Conservation (phyloP, 1,284 basidiomycete genomes). For the Heterobasidion parviporum region DNA sequence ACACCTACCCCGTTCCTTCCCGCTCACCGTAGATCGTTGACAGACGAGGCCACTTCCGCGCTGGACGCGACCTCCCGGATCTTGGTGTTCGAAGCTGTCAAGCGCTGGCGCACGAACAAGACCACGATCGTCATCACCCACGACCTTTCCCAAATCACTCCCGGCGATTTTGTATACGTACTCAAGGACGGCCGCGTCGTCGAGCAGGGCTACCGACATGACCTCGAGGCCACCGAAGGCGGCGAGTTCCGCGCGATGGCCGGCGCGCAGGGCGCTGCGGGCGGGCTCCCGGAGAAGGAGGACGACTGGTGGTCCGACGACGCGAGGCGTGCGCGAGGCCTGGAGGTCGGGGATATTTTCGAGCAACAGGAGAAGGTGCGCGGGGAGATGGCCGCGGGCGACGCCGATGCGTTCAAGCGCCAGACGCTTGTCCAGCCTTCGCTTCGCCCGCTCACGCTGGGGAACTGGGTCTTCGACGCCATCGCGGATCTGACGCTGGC, state of each 20-base stretch:
- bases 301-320: slow-evolving; percentile 19
- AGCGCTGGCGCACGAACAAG: slow-evolving; percentile 71
- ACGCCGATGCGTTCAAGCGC: slow-evolving; percentile 21
- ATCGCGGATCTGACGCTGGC: slow-evolving; percentile 53
- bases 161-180: slow-evolving; percentile 86
- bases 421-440: slow-evolving; percentile 25
- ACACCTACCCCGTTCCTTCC: not conserved
- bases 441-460: slow-evolving; percentile 32
- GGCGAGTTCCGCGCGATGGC: slow-evolving; percentile 57
- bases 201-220: slow-evolving; percentile 81
- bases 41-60: slow-evolving; percentile 96
- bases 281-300: slow-evolving; percentile 37
- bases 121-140: slow-evolving; percentile 98
- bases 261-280: slow-evolving; percentile 34
- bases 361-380: slow-evolving; percentile 29
- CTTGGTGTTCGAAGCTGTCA: slow-evolving; percentile 85
- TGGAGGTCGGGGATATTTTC: slow-evolving; percentile 31
- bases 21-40: slow-evolving; percentile 3
- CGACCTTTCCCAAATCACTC: slow-evolving; percentile 79
- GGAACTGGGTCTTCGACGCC: slow-evolving; percentile 75
- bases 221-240: slow-evolving; percentile 50
- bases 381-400: slow-evolving; percentile 19
- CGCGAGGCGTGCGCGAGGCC: slow-evolving; percentile 27
- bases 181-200: slow-evolving; percentile 78
- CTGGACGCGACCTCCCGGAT: slow-evolving; percentile 85